phyloP scores from a whole-genome alignment of 768 basidiomycete species.

The Lactifluus subvellereus region DNA sequence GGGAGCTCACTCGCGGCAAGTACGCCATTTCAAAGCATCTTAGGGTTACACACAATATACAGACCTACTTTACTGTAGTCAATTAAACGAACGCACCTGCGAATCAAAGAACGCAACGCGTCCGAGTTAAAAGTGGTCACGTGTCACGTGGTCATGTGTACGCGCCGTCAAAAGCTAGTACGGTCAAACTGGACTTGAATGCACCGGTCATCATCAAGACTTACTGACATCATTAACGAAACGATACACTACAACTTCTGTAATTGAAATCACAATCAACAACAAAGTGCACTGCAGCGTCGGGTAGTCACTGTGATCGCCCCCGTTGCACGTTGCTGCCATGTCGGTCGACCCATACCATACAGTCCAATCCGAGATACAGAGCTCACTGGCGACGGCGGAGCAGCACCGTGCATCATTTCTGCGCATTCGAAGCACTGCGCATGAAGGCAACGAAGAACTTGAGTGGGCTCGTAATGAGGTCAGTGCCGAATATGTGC shows the following conservation, averaged over 20 bases:
- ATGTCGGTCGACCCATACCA: conserved; percentile 86
- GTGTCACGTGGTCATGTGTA: too few relatives aligned
- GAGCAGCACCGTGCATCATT: conserved; percentile 69
- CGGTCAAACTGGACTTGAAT: neutral
- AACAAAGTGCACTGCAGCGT: neutral
- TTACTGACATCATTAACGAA: neutral
- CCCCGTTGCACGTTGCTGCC: neutral
- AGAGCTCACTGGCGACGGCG: conserved; percentile 65
- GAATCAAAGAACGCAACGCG: too few relatives aligned
- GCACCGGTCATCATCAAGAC: neutral
- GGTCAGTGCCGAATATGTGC: conserved; percentile 35
- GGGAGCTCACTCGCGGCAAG: too few relatives aligned
- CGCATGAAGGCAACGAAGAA: conserved; percentile 70
- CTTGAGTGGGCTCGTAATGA: conserved; percentile 74
- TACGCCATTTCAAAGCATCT: too few relatives aligned
- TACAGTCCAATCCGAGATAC: conserved; percentile 79
- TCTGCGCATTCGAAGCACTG: conserved; percentile 71
- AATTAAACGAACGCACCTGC: too few relatives aligned
- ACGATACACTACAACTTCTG: neutral
- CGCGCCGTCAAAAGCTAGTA: neutral
- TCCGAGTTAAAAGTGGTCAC: too few relatives aligned
- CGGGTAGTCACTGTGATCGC: neutral
- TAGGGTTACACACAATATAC: too few relatives aligned
- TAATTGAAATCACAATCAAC: neutral
- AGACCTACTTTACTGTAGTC: too few relatives aligned